Evolutionary conservation across 768 basidiomycete species (phyloP), one percentile per base, ranked within the genome.

Genomic region (Tephrocybe sp.): DNA sequence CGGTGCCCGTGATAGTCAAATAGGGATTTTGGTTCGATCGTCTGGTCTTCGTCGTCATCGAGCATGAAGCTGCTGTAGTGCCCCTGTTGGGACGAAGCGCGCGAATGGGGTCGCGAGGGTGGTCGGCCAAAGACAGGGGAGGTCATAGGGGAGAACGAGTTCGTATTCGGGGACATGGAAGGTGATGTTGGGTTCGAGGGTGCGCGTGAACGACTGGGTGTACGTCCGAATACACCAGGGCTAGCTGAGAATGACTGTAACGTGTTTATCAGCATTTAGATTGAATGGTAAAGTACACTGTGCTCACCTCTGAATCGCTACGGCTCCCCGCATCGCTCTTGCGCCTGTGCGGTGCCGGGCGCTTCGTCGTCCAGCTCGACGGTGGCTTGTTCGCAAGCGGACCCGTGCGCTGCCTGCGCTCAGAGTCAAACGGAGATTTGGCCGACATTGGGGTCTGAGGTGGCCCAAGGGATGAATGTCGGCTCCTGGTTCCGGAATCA

Each of bases 121-220:
- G 74, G 58, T 30, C 60, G 59, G 18, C 64, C 62, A 48, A 71
- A 69, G 14, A 75, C 68, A 5, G 80, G 78, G 2, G 76, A 77
- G 45, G 68, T 65, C 20, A 73, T 62, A 20, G 67, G 66, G 3
- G 68, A 68, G 53, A 68, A 68, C 17, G 65, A 57, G 43, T 60
- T 53, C n/a, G 20, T 65, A 55, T 46, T 14, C 8, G 61, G 48
- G 3, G 69, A 60, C 25, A 55, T 50, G 21, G 68, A 62, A 4
- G 85, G 80, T 7, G 85, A 83, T 2, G 79, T 76, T 5, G 90
- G 88, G 57, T 88, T 89, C 18, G 90, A 91, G 1, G 88, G 86
- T 2, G 84, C 77, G 48, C 88, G 84, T 26, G 73, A 68, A 11
- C 84, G 82, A 41, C 76, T 69, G 11, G 75, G 65, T 3, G 72